Evolutionary conservation across 495 filamentous ascomycete species (phyloP), one percentile per base, ranked within the genome.

Genomic region (Aeminium ludgeri): DNA sequence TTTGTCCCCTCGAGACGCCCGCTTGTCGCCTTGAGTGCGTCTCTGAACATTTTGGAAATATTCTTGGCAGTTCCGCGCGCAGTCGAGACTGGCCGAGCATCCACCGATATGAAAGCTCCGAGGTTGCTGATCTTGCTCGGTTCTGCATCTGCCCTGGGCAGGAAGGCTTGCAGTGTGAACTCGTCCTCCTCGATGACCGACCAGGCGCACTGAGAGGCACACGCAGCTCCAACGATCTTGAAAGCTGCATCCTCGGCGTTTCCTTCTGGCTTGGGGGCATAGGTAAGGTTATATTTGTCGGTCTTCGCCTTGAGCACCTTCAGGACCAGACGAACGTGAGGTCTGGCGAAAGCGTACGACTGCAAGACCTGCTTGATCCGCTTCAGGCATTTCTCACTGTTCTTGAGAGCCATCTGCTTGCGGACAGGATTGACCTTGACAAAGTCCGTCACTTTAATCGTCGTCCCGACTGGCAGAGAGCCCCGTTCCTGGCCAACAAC

Each of bases 391-490:
- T 76, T 89, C 8, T 64, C 30, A 0, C 74, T 62, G 23, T 70
- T 65, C 52, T 80, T 86, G 33, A 76, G 43, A 10, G 67, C 64
- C 4, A 67, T 62, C 55, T 86, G 76, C 51, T 69, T 66, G 38
- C 89, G 69, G 15, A 94, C 87, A 6, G 87, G 86, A 5, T 83
- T 57, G 17, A 59, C 55, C 32, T 72, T 70, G 48, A 92, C 75
- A 43, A 95, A 71, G 18, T 74, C 66, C 2, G 58, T 64, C 15
- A 87, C 64, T 38, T 65, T 65, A 19, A 97, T 67, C 20, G 78
- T 86, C 1, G 85, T 95, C 1, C 89, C 89, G 1, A 82, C 63
- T 0, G 84, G 80, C 46, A 28, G 17, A 13, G 48, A 51, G 13
- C 44, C 43, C 19, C 48, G 39, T 11, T 40, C 44, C 12, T 40